Base-by-base conservation (phyloP, 805 yeast species). In the Cyberlindnera euphorbiae region DNA sequence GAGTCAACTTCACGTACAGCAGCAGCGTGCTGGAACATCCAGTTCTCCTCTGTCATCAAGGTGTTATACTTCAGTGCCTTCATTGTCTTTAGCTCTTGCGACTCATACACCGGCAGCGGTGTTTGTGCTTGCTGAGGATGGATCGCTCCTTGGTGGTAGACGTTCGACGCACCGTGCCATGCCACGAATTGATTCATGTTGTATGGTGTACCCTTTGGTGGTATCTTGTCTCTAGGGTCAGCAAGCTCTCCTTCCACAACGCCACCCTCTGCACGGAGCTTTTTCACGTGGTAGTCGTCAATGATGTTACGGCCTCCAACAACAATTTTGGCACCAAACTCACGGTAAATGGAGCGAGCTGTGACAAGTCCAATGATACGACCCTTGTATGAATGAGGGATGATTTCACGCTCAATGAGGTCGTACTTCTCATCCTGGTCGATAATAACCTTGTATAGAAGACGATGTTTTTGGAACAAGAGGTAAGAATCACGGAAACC, bases 401-500 rank as follows among this genome's bases (percentile, higher is more conserved):
- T 74, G 28, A 86, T 67, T 17, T 82, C 86, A 25, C 94, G 72
- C 28, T 79, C 78, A 31, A 93, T 86, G 51, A 93, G 64, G 51
- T 85, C 90, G 62, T 74, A 74, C 56, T 90, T 90, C 56, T 88
- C 94, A 13, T 75, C 82, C 42, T 83, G 85, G 9, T 75, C 68
- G 30, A 89, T 67, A 9, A 83, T 76, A 43, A 82, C 74, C 54
- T 89, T 87, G 64, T 72, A 81, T 35, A 93, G 66, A 33, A 75
- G 68, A 33, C 78, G 73, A 62, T 90, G 96, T 33, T 88, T 83
- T 55, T 89, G 95, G 63, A 90, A 88, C 41, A 90, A 68, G 35
- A 88, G 66, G 53, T 90, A 88, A 3, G 96, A 85, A 56, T 90
- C 97, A 49, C 96, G 73, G 63, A 88, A 85, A 4, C 97, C 97